Evolutionary conservation across 116 monocot genomes (phyloP), one percentile per base, ranked within the genome.

Genomic region (Dioscorea cayenensis): DNA sequence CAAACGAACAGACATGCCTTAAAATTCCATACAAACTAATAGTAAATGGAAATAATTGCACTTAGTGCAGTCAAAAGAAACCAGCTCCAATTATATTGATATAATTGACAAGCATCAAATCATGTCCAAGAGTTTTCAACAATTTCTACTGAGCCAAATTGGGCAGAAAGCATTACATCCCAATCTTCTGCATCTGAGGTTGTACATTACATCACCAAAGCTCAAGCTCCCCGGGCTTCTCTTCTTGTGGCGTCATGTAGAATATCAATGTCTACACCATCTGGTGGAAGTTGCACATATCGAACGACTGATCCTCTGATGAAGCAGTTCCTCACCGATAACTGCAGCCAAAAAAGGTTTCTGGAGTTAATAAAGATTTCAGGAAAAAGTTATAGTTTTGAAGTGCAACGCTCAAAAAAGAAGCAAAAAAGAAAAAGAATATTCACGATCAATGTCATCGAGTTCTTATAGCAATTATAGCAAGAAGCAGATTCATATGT

Each of bases 221-320:
- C 23, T 73, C 65, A 84, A 71, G 76, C 73, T n/a, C 84, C 84
- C 36, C 84, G 72, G 38, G 84, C 84, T 80, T 84, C 84, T 68
- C 84, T 84, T 66, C 84, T 80, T 17, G 84, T 84, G 25, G 84
- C 84, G 75, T 84, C 84, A 63, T 84, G 84, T 51, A 84, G 84
- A 29, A 84, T 84, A 69, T 84, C 84, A 27, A 80, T 77, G 61
- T 84, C 84, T 21, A 84, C 84, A 52, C 80, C 84, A 60, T 84
- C 84, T 0, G 84, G 80, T 63, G 84, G 80, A 66, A 84, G 84
- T 62, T 84, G 84, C 19, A 84, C 84, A 64, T 84, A 84, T 67
- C 84, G 80, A 19, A 84, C 84, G 12, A 84, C 80, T 19, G 84
- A 84, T 29, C 84, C 84, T 23, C 84, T 66, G 36, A 80, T 80